phyloP scores from a whole-genome alignment of 257 asterid species.

The Lithospermum erythrorhizon region DNA sequence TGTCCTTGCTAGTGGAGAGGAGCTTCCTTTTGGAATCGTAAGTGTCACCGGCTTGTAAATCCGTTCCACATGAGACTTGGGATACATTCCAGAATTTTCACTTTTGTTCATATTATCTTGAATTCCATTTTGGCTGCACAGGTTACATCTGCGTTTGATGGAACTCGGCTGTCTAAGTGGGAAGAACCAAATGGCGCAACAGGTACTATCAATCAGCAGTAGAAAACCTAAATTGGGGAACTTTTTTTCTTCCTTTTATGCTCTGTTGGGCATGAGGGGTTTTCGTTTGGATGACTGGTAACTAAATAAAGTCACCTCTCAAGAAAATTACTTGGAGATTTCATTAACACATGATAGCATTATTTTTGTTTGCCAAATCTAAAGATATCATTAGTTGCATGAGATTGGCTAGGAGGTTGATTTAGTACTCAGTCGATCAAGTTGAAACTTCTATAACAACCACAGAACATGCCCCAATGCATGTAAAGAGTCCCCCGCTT shows the following conservation, averaged over 20 bases:
- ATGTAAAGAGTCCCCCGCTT: no score
- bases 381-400: neutral
- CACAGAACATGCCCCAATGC: no score
- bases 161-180: conserved; percentile 97
- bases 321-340: no score
- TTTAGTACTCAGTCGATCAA: neutral
- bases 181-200: conserved; percentile 94
- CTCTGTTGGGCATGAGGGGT: neutral
- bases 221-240: no score
- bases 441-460: no score
- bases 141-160: conserved; percentile 94
- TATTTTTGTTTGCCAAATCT: neutral
- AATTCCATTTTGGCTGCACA: conserved; percentile 17
- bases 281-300: neutral
- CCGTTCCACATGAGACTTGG: neutral
- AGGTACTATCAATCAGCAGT: conserved; percentile 31
- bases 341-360: no score
- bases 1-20: conserved; percentile 93
- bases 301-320: no score
- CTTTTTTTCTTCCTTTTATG: no score
- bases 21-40: conserved; percentile 94
- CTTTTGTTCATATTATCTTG: conserved; percentile 10
- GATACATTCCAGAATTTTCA: conserved; percentile 1
- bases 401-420: neutral
- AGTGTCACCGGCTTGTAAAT: conserved; percentile 24